Percentiles rank a stretch among this genome's conserved stretches.
phyloP scores from a whole-genome alignment of 345 rosid species.

The Passiflora organensis region DNA sequence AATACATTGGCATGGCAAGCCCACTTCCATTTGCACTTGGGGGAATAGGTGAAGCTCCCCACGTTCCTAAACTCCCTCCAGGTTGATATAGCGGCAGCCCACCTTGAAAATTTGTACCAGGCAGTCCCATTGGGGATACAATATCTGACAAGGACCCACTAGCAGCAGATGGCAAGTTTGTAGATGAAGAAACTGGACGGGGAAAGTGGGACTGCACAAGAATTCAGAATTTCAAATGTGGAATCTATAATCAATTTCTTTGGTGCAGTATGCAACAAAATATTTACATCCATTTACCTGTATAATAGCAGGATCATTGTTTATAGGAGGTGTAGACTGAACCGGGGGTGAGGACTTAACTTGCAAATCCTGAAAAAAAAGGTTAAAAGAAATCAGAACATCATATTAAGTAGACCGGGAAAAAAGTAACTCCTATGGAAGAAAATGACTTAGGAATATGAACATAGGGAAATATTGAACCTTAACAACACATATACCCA shows the following conservation, averaged over 20 bases:
- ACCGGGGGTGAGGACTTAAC: slow-evolving; percentile 87
- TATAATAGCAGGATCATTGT: slow-evolving; percentile 91
- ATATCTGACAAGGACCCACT: slow-evolving; percentile 50
- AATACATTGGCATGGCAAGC: slow-evolving; percentile 78
- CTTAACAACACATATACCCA: too few relatives aligned
- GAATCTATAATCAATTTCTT: not conserved
- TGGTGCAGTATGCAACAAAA: slow-evolving; percentile 3
- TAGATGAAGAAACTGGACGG: slow-evolving; percentile 46
- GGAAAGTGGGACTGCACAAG: slow-evolving; percentile 85
- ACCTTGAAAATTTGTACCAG: slow-evolving; percentile 64
- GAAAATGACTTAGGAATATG: not conserved
- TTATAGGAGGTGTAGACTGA: slow-evolving; percentile 58
- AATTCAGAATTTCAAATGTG: not conserved
- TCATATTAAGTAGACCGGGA: too few relatives aligned
- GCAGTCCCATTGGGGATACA: slow-evolving; percentile 55
- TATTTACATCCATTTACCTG: slow-evolving; percentile 46
- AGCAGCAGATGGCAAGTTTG: slow-evolving; percentile 52
- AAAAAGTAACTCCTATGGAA: too few relatives aligned
- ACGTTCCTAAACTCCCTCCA: slow-evolving; percentile 69
- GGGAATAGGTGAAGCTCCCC: slow-evolving; percentile 69
- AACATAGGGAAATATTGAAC: too few relatives aligned
- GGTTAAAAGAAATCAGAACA: too few relatives aligned
- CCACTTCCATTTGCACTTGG: slow-evolving; percentile 56
- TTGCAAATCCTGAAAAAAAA: slow-evolving; percentile 70
- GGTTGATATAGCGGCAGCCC: slow-evolving; percentile 79